A percentile compares a stretch with the other conserved stretches of the same genome.
phyloP scores from a whole-genome alignment of 2,329 filamentous ascomycete genomes.

The Colletotrichum spinosum region DNA sequence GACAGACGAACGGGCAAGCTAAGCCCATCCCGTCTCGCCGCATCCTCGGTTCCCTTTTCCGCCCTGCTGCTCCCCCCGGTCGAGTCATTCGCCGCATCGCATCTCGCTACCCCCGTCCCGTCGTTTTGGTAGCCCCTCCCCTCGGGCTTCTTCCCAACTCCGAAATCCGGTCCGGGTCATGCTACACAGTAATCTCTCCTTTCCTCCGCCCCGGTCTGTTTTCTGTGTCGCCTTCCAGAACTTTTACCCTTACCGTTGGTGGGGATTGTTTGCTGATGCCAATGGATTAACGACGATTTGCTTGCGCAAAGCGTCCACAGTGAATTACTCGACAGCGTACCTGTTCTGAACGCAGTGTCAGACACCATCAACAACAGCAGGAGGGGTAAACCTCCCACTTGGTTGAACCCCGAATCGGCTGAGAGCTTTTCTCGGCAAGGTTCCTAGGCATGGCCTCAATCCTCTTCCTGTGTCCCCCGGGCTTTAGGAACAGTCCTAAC shows the following conservation, averaged over 20 bases:
- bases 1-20: neutral
- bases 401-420: no score
- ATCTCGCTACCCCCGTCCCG: no score
- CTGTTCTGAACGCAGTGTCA: no score
- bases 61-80: neutral
- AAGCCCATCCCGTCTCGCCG: conserved; percentile 22
- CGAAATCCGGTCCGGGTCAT: conserved; percentile 23
- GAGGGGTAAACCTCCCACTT: no score
- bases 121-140: conserved; percentile 26
- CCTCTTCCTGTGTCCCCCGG: no score
- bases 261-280: neutral
- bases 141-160: conserved; percentile 28
- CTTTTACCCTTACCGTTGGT: conserved; percentile 2
- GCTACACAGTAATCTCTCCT: conserved; percentile 1
- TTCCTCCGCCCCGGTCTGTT: conserved; percentile 15
- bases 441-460: no score
- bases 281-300: no score
- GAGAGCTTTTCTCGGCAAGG: no score
- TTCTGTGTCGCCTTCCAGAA: conserved; percentile 5
- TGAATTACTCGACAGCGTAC: no score
- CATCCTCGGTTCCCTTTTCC: conserved; percentile 2
- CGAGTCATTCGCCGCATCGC: conserved; percentile 29
- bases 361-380: no score
- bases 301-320: no score
- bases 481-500: neutral